phyloP scores from a whole-genome alignment of 805 yeast genomes.

The Blastobotrys parvus region DNA sequence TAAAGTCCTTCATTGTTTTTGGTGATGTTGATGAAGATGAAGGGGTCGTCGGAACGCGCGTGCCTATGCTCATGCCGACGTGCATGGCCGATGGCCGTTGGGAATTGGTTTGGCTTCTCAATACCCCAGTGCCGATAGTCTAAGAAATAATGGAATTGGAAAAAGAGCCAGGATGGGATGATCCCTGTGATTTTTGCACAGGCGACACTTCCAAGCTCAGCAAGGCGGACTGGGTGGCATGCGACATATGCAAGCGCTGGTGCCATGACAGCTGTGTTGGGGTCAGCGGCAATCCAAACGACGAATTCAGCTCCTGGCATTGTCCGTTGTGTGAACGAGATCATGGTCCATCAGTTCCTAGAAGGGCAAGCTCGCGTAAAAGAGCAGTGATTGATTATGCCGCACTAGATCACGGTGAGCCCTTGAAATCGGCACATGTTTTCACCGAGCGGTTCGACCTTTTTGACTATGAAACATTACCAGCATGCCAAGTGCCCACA shows the following conservation, averaged over 20 bases:
- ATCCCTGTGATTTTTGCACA: background rate
- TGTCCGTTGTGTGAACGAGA: conserved; percentile 40
- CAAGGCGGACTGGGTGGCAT: conserved; percentile 40
- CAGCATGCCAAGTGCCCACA: conserved; percentile 29
- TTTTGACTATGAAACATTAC: conserved; percentile 6
- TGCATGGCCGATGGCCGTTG: no score
- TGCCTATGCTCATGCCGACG: no score
- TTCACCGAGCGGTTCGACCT: background rate
- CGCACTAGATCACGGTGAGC: conserved; percentile 68
- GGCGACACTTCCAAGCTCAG: background rate
- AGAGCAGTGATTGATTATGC: conserved; percentile 60
- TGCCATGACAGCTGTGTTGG: conserved; percentile 43
- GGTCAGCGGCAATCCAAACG: conserved; percentile 31
- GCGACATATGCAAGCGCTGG: conserved; percentile 49
- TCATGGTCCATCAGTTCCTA: conserved; percentile 43
- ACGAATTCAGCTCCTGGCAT: conserved; percentile 41
- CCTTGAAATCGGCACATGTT: conserved; percentile 45
- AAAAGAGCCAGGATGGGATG: background rate
- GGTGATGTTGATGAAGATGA: no score
- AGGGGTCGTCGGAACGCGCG: no score
- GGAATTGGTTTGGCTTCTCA: no score
- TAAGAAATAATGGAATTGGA: background rate
- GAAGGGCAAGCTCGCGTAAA: conserved; percentile 48
- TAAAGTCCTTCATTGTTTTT: background rate
- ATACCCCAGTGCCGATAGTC: no score